phyloP scores from a whole-genome alignment of 208 protist genomes.

The Acanthamoeba quina region DNA sequence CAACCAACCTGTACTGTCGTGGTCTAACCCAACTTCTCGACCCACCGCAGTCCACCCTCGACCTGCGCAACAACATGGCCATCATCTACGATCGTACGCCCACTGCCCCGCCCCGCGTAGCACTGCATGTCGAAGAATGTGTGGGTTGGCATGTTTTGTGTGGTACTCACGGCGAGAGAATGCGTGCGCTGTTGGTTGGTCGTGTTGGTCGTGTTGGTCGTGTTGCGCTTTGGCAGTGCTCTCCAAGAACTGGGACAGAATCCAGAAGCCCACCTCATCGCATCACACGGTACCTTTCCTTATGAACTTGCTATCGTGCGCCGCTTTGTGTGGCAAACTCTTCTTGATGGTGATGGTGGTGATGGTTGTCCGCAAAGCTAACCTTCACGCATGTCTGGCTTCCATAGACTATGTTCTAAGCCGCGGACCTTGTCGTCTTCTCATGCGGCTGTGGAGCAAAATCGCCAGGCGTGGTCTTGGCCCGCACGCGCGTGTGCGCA shows the following conservation, averaged over 20 bases:
- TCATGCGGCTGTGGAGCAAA: too few relatives aligned
- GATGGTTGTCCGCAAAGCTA: too few relatives aligned
- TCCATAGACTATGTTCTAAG: slow-evolving; percentile 3
- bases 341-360: too few relatives aligned
- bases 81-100: slow-evolving; percentile 31
- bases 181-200: not conserved
- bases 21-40: not conserved
- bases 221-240: not conserved
- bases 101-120: not conserved
- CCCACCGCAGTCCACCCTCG: slow-evolving; percentile 2
- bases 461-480: too few relatives aligned
- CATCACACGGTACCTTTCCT: slow-evolving; percentile 38
- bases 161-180: not conserved
- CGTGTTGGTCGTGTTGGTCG: too few relatives aligned
- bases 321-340: too few relatives aligned
- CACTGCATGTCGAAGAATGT: not conserved
- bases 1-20: too few relatives aligned
- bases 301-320: too few relatives aligned
- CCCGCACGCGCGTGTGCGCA: too few relatives aligned
- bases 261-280: slow-evolving; percentile 29
- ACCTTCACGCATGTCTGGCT: too few relatives aligned
- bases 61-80: slow-evolving; percentile 57
- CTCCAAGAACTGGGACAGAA: slow-evolving; percentile 52
- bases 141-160: too few relatives aligned
- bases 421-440: not conserved